A percentile compares a stretch with the other conserved stretches of the same genome.
These are phyloP conservation scores for Gonium pectorale DNA, from an alignment of 139 green algal genomes.

Conservation along the genomic window DNA sequence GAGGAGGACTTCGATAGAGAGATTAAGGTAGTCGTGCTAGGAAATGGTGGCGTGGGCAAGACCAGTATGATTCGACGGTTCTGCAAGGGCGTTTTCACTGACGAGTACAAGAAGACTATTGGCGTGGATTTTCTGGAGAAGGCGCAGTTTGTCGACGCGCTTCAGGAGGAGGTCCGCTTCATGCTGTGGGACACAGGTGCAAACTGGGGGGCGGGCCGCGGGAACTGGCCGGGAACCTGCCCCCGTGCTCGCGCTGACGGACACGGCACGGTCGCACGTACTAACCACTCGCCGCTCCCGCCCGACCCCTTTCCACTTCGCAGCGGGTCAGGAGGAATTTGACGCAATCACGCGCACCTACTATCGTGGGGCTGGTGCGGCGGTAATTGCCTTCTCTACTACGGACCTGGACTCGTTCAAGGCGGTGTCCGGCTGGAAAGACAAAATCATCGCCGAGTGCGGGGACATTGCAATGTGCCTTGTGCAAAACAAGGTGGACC, in stretches of 20 bases:
- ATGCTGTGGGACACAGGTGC: conserved; percentile 85
- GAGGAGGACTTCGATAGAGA: conserved; percentile 61
- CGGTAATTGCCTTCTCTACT: conserved; percentile 82
- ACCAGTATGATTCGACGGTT: conserved; percentile 82
- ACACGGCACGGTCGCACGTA: too few species aligned
- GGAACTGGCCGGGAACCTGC: too few species aligned
- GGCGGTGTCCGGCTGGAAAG: conserved; percentile 73
- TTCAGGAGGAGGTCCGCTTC: conserved; percentile 80
- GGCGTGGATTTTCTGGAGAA: conserved; percentile 89
- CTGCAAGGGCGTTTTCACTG: conserved; percentile 77
- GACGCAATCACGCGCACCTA: conserved; percentile 82
- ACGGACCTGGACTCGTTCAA: conserved; percentile 79
- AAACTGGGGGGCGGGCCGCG: not conserved
- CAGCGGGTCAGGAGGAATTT: conserved; percentile 86
- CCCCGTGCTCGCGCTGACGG: too few species aligned
- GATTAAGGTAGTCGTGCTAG: conserved; percentile 77
- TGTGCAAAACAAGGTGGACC: conserved; percentile 85
- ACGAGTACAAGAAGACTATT: conserved; percentile 88
- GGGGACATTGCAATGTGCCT: conserved; percentile 75
- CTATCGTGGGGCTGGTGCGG: conserved; percentile 75
- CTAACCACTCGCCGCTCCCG: too few species aligned
- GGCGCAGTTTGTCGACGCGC: conserved; percentile 66
- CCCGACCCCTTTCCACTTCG: not conserved
- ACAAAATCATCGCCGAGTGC: conserved; percentile 75
- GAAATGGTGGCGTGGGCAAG: conserved; percentile 84